Percentiles rank a stretch among this genome's conserved stretches.
These are phyloP conservation scores for Quercus engelmannii DNA, from an alignment of 306 rosid species.

Conservation along the genomic window DNA sequence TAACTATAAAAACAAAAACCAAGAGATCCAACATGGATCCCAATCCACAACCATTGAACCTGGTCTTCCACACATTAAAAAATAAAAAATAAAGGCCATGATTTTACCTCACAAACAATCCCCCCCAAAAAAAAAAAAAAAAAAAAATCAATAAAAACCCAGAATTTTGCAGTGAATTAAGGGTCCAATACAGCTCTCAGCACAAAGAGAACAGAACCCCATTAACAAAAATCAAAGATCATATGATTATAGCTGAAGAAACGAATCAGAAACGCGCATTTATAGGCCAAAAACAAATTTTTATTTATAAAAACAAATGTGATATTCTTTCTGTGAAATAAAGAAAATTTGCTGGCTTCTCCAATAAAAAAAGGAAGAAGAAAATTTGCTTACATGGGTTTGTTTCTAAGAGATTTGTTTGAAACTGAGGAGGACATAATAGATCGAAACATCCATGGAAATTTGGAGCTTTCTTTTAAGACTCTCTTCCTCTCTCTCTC, in stretches of 20 bases:
- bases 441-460: slow-evolving; percentile 58
- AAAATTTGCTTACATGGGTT: slow-evolving; percentile 59
- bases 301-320: background rate
- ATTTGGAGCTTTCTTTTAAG: slow-evolving; percentile 36
- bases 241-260: slow-evolving; percentile 18
- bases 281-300: background rate
- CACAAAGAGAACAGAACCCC: slow-evolving; percentile 18
- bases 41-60: slow-evolving; percentile 77
- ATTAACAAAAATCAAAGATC: slow-evolving; percentile 16
- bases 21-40: slow-evolving; percentile 88
- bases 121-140: background rate
- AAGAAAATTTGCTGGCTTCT: slow-evolving; percentile 23
- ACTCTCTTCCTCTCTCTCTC: slow-evolving; percentile 22
- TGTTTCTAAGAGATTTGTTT: slow-evolving; percentile 29
- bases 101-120: slow-evolving; percentile 25
- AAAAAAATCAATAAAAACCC: slow-evolving; percentile 14
- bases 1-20: slow-evolving; percentile 46
- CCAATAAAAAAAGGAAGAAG: background rate
- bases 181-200: slow-evolving; percentile 16
- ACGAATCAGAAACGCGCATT: slow-evolving; percentile 23
- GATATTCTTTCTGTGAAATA: background rate
- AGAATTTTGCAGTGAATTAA: slow-evolving; percentile 17
- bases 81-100: background rate
- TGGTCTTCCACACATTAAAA: slow-evolving; percentile 32
- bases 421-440: slow-evolving; percentile 36